Evolutionary conservation across 1,284 basidiomycete species (phyloP).

Genomic region (Heterobasidion irregulare): DNA sequence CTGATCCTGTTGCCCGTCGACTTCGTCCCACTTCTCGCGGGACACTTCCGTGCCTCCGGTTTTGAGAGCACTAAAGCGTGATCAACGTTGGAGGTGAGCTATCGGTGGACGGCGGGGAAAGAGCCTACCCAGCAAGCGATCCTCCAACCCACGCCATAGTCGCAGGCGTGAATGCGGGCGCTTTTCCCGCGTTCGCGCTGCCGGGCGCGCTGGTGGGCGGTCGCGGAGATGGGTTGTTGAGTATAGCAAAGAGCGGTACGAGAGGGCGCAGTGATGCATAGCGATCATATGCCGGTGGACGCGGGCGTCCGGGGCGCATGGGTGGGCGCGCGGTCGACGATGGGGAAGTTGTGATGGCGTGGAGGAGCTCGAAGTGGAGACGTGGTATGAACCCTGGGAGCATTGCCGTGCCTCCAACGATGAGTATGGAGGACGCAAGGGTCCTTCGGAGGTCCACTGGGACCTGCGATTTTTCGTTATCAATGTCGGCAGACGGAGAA

Average conservation of each 20-base stretch:
- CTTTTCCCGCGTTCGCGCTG: conserved; percentile 60
- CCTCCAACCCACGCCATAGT: conserved; percentile 90
- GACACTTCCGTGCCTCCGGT: conserved; percentile 75
- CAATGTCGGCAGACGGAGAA: not conserved
- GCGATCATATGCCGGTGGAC: conserved; percentile 53
- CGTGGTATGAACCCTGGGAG: conserved; percentile 88
- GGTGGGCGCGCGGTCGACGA: conserved; percentile 21
- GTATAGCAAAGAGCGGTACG: conserved; percentile 61
- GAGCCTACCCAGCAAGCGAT: conserved; percentile 76
- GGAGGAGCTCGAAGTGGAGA: conserved; percentile 67
- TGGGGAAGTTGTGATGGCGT: conserved; percentile 43
- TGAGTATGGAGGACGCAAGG: conserved; percentile 74
- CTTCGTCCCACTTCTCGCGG: conserved; percentile 81
- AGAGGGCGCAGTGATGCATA: conserved; percentile 68
- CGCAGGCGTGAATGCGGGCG: conserved; percentile 78
- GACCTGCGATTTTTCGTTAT: conserved; percentile 36
- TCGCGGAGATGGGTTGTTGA: conserved; percentile 70
- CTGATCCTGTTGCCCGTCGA: conserved; percentile 21
- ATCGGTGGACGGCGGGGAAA: not conserved
- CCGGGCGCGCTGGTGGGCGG: conserved; percentile 20
- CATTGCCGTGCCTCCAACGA: conserved; percentile 86
- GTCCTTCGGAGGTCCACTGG: conserved; percentile 84
- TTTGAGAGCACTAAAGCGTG: conserved; percentile 55
- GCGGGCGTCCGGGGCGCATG: conserved; percentile 28
- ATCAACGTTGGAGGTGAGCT: not conserved